phyloP scores from a whole-genome alignment of 305 asterid genomes.

The Euphrasia arctica region DNA sequence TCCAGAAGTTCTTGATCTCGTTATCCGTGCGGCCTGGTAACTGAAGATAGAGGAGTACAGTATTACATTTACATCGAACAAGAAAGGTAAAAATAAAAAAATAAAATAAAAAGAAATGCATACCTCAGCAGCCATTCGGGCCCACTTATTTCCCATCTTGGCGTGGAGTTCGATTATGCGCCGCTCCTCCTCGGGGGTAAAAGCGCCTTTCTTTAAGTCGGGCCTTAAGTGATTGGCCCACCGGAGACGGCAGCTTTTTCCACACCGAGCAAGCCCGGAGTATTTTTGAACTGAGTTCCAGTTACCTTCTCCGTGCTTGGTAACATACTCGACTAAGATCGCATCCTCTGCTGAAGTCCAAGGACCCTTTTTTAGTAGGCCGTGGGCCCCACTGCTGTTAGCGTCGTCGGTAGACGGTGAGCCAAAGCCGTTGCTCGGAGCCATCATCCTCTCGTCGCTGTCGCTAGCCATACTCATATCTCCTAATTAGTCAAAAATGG shows the following conservation, averaged over 20 bases:
- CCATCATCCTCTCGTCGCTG: slow-evolving; percentile 48
- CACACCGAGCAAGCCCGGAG: slow-evolving; percentile 84
- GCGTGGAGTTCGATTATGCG: slow-evolving; percentile 70
- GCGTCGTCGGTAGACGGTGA: slow-evolving; percentile 44
- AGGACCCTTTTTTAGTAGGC: slow-evolving; percentile 73
- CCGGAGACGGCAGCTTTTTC: slow-evolving; percentile 83
- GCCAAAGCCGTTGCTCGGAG: slow-evolving; percentile 35
- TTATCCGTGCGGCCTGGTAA: slow-evolving; percentile 90
- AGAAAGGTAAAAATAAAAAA: neutral
- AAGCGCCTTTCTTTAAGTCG: slow-evolving; percentile 68
- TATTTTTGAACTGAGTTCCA: slow-evolving; percentile 86
- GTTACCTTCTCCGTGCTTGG: slow-evolving; percentile 70
- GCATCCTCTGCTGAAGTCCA: slow-evolving; percentile 84
- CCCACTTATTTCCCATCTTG: slow-evolving; percentile 89
- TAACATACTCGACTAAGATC: slow-evolving; percentile 62
- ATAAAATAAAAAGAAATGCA: slow-evolving; percentile 6
- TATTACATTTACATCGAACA: neutral
- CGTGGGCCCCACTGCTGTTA: slow-evolving; percentile 50
- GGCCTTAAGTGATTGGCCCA: slow-evolving; percentile 94
- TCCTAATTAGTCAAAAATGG: slow-evolving; percentile 30
- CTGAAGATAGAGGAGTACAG: slow-evolving; percentile 29
- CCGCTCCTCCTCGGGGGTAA: slow-evolving; percentile 74
- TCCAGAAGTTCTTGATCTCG: slow-evolving; percentile 83
- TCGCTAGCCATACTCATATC: slow-evolving; percentile 56
- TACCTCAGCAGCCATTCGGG: slow-evolving; percentile 90